Base-by-base conservation (phyloP, 1,284 basidiomycete species). In the Irpex sp. region DNA sequence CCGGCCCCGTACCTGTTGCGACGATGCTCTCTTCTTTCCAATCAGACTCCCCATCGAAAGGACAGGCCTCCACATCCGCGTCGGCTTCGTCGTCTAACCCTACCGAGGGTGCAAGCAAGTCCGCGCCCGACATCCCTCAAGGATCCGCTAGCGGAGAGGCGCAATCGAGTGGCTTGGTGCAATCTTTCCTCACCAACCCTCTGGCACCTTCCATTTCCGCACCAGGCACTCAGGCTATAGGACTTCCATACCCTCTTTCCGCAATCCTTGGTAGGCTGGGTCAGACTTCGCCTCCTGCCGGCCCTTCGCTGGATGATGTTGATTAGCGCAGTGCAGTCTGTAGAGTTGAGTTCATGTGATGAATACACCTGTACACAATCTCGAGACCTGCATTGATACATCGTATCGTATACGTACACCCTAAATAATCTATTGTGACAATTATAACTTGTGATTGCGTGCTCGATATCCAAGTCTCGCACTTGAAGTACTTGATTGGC, bases 251-350 rank as follows among this genome's bases (percentile, higher is more conserved):
- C 26, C 26, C 31, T 9, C 19, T 56, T 11, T 15, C 54, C 7
- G 11, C 34, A 11, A 9, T 36, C 9, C 34, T 56, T 26, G 54
- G 54, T 34, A 26, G 11, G n/a, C 15, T 37, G 48, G 7, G 21
- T 34, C 8, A 8, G 26, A 44, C 7, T 15, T 17, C 47, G 47
- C 48, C 49, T 51, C 21, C 59, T 8, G 4, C 34, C 6, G 60
- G 38, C 4, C 19, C 49, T 13, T 57, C 54, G 9, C 15, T 62
- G 8, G 60, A 62, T n/a, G 60, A 62, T 31, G 60, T 62, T 19
- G 60, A 62, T 37, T 62, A 17, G 37, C 17, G 11, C 19, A 13
- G 11, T 11, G 44, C n/a, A 47, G 44, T 47, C 44, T n/a, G 9
- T 47, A 13, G 44, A 11, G 9, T 47, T 47, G 44, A 47, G 11